Evolutionary conservation across 768 basidiomycete genomes (phyloP).

Genomic region (Hysterangium stoloniferum): DNA sequence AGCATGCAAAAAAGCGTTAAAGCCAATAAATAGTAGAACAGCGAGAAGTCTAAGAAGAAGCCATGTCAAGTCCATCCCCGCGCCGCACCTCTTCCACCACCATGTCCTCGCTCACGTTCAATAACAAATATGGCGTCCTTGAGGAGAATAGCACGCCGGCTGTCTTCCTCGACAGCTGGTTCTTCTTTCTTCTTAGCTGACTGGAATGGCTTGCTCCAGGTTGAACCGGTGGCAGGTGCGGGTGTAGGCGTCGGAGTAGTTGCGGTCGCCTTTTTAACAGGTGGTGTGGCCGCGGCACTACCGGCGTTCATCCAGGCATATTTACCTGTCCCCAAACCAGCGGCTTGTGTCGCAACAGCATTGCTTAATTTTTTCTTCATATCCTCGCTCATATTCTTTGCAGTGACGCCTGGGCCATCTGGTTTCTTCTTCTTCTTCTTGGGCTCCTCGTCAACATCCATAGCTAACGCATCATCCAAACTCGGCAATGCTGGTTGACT

Average conservation of each 20-base stretch:
- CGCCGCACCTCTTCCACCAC: conserved; percentile 71
- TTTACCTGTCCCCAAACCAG: conserved; percentile 67
- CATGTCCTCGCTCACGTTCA: conserved; percentile 76
- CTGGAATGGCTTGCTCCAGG: conserved; percentile 16
- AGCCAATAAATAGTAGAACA: no score
- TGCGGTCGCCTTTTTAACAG: conserved; percentile 24
- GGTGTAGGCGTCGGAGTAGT: conserved; percentile 27
- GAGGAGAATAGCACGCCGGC: conserved; percentile 54
- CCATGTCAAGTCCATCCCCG: conserved; percentile 59
- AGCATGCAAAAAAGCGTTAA: no score
- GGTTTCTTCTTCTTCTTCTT: conserved; percentile 79
- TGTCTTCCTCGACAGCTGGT: conserved; percentile 65
- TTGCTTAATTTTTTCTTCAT: conserved; percentile 90
- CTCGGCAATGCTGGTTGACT: conserved; percentile 39
- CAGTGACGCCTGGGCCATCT: conserved; percentile 77
- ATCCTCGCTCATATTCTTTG: conserved; percentile 86
- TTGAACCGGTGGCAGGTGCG: conserved; percentile 21
- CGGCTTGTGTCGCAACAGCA: conserved; percentile 80
- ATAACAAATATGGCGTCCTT: conserved; percentile 82
- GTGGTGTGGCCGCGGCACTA: conserved; percentile 33
- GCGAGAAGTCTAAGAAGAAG: no score
- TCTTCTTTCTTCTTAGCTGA: conserved; percentile 29
- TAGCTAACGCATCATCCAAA: conserved; percentile 39
- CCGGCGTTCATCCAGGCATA: conserved; percentile 86
- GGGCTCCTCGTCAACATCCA: conserved; percentile 44